phyloP scores from a whole-genome alignment of 2,329 filamentous ascomycete species.

The Cadophora sp. region DNA sequence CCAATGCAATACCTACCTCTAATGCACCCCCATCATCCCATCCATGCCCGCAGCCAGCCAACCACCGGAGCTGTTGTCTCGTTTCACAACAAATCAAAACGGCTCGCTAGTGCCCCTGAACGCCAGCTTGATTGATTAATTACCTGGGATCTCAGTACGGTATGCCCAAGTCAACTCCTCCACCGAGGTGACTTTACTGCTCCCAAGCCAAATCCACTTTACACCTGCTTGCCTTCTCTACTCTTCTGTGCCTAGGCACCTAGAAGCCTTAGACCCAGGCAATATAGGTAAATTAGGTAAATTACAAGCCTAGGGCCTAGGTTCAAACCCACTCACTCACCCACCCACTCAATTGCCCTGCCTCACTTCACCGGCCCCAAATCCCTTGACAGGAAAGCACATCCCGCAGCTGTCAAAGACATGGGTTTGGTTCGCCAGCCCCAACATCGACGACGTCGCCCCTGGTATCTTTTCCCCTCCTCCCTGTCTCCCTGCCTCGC shows the following conservation, averaged over 20 bases:
- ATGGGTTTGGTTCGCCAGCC: constrained; percentile 21
- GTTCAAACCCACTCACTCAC: not conserved
- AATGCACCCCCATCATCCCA: too few species aligned
- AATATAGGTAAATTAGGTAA: too few species aligned
- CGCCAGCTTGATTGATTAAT: not conserved
- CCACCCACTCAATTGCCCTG: constrained; percentile 1
- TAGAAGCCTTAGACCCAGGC: too few species aligned
- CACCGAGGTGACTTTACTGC: too few species aligned
- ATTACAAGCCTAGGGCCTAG: too few species aligned
- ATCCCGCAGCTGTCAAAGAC: not conserved
- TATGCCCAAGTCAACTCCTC: not conserved
- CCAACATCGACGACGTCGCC: constrained; percentile 6
- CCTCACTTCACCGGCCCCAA: constrained; percentile 14
- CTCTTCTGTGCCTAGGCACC: too few species aligned
- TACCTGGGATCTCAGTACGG: too few species aligned
- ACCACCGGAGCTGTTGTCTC: constrained; percentile 5
- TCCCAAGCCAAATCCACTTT: not conserved
- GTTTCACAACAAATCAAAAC: constrained; percentile 15
- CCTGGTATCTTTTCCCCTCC: not conserved
- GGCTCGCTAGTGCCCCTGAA: constrained; percentile 3
- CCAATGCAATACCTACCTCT: not conserved
- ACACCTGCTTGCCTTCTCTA: too few species aligned
- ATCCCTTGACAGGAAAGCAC: constrained; percentile 5
- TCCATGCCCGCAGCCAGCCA: too few species aligned
- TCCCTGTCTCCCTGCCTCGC: not conserved